Percentiles rank a stretch among this genome's conserved stretches.
These are phyloP conservation scores for Serendipita sp. DNA, from an alignment of 768 basidiomycete species.

Conservation along the genomic window DNA sequence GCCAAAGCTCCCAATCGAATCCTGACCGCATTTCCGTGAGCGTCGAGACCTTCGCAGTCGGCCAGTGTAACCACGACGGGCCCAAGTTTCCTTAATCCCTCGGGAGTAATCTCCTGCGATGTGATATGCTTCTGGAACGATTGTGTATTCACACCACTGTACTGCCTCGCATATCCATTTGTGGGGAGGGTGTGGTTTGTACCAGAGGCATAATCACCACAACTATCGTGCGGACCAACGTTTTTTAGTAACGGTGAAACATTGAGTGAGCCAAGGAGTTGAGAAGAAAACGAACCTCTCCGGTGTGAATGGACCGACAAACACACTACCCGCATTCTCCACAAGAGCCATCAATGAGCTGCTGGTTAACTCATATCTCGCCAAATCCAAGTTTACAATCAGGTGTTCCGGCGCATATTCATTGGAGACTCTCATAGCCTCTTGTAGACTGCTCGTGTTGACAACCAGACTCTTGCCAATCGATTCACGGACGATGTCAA, in stretches of 20 bases:
- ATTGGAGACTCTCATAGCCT: constrained; percentile 82
- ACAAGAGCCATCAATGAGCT: constrained; percentile 41
- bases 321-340: constrained; percentile 90
- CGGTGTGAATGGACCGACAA: constrained; percentile 87
- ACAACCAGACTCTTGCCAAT: constrained; percentile 85
- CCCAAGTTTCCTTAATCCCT: constrained; percentile 62
- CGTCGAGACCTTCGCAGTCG: constrained; percentile 86
- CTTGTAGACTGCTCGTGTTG: constrained; percentile 42
- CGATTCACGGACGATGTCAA: constrained; percentile 80
- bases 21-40: constrained; percentile 91
- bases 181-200: constrained; percentile 98
- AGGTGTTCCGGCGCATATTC: constrained; percentile 98
- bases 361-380: constrained; percentile 22
- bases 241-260: background rate
- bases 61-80: constrained; percentile 81
- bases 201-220: constrained; percentile 96
- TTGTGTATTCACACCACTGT: constrained; percentile 91
- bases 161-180: constrained; percentile 92
- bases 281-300: constrained; percentile 51
- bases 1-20: constrained; percentile 37
- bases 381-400: constrained; percentile 72
- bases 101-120: constrained; percentile 75
- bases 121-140: constrained; percentile 99
- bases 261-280: background rate
- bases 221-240: background rate